Base-by-base conservation (phyloP, 768 basidiomycete species). In the Pleurotus giganteus region DNA sequence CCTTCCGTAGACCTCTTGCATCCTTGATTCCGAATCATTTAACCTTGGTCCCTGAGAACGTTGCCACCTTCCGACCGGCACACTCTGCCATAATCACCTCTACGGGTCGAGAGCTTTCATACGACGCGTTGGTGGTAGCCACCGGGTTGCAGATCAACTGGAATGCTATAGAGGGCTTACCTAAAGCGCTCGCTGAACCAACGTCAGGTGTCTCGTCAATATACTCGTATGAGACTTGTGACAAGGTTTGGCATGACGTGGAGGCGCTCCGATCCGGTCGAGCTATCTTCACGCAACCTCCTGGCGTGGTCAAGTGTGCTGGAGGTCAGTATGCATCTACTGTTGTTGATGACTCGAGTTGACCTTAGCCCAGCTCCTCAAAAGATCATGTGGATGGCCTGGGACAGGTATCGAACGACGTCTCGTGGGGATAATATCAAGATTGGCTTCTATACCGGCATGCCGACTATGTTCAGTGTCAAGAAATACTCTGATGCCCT, bases 331-430 rank as follows among this genome's bases (percentile, higher is more conserved):
- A 26, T 27, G 60, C 2, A n/a, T 11, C 19, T 11, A 12, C 19
- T 24, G 6, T 39, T 2, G 36, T 47, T 41, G 6, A n/a, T 11
- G 28, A 24, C 29, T 23, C 17, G 4, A 32, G 12, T 27, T 41
- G 2, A 29, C 21, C 39, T 13, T 59, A 47, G 24, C 37, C 19
- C 60, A 90, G 89, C 87, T 13, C 89, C 90, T 17, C 90, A 93
- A 66, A 94, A 95, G 71, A 89, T 94, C 52, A 94, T 96, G 90
- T 96, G 93, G 92, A 92, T 94, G 89, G 89, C 91, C 43, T 93
- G 91, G 90, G 91, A 94, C 65, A 75, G 85, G 45, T 92, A 80
- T 67, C 77, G 79, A 54, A 76, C 69, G 64, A 88, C 88, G 8
- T 76, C 77, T 2, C 80, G 88, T 17, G 66, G 72, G 13, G 75